Percentiles rank a stretch among this genome's conserved stretches.
These are phyloP conservation scores for Globisporangium spiculum DNA, from an alignment of 352 stramenopile genomes.

Conservation along the genomic window DNA sequence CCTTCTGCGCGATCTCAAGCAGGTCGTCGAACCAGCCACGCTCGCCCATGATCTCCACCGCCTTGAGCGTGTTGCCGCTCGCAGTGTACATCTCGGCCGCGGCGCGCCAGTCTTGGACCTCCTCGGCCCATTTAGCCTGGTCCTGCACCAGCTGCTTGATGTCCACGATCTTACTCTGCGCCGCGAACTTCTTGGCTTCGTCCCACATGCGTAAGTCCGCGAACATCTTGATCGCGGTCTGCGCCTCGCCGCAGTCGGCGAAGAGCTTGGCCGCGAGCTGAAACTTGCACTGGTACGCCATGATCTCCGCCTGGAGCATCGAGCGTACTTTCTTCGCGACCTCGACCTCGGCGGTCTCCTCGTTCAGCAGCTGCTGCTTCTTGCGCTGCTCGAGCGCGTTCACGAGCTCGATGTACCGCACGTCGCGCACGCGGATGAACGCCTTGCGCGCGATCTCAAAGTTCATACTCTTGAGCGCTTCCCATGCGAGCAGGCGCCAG, in stretches of 20 bases:
- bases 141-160: constrained; percentile 86
- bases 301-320: constrained; percentile 88
- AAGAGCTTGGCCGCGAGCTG: constrained; percentile 90
- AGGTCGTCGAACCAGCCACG: constrained; percentile 86
- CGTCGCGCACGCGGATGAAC: constrained; percentile 90
- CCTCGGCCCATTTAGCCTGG: constrained; percentile 92
- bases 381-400: constrained; percentile 79
- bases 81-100: constrained; percentile 91
- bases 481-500: constrained; percentile 84
- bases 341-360: constrained; percentile 29
- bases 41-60: constrained; percentile 85
- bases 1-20: constrained; percentile 66
- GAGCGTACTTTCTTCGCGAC: constrained; percentile 51
- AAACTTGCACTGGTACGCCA: constrained; percentile 91
- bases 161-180: constrained; percentile 74
- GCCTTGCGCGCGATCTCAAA: constrained; percentile 82
- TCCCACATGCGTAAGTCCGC: constrained; percentile 92
- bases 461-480: constrained; percentile 82
- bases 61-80: constrained; percentile 77
- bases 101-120: constrained; percentile 90
- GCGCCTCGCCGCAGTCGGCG: constrained; percentile 69
- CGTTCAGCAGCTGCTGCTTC: constrained; percentile 49
- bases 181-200: constrained; percentile 91
- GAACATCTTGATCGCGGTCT: constrained; percentile 93
- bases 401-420: constrained; percentile 90